Base-by-base conservation (phyloP, 1,284 basidiomycete species). In the Naganishia sp. region DNA sequence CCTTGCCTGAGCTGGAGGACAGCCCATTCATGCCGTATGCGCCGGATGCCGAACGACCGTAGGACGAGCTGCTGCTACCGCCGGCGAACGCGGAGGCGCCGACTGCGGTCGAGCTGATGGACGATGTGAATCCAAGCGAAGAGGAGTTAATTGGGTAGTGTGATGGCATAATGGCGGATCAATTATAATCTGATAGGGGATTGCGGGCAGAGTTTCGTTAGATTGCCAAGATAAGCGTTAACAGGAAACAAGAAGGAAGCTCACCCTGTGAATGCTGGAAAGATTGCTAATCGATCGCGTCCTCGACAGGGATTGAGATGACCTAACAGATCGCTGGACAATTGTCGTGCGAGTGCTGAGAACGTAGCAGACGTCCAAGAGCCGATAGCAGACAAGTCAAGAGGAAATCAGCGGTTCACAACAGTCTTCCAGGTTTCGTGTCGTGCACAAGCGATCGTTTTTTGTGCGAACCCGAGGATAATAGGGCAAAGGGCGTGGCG, bases 51-150 rank as follows among this genome's bases (percentile, higher is more conserved):
- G 63, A 35, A 23, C 52, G 39, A 10, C 42, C 21, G 31, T 50
- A 51, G 46, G 63, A 49, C 13, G 53, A 55, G 39, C 63, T 50
- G 10, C 46, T 35, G 39, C 58, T 61, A 25, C 63, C 63, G 17
- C 39, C 53, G 28, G 35, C 52, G 17, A 60, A 58, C 31, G 64
- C 46, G 46, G 58, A 66, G 17, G 65, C 41, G 45, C 65, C 58
- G 18, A 60, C 57, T 15, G 65, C 58, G 18, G 51, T 60, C 2
- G 57, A 53, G 51, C 57, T 66, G 42, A 60, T 66, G 46, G 65
- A 66, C 2, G 65, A 66, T 1, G 65, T 66, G 58, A 66, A 66
- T 41, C 65, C 65, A 18, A 66, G 65, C 5, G 65, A 62, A 23
- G 58, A 61, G n/a, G 58, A 61, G 47, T 51, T 61, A 47, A 61